These are phyloP conservation scores for Isoetes engelmannii DNA, from an alignment of 83 land plant genomes.

Conservation along the genomic window DNA sequence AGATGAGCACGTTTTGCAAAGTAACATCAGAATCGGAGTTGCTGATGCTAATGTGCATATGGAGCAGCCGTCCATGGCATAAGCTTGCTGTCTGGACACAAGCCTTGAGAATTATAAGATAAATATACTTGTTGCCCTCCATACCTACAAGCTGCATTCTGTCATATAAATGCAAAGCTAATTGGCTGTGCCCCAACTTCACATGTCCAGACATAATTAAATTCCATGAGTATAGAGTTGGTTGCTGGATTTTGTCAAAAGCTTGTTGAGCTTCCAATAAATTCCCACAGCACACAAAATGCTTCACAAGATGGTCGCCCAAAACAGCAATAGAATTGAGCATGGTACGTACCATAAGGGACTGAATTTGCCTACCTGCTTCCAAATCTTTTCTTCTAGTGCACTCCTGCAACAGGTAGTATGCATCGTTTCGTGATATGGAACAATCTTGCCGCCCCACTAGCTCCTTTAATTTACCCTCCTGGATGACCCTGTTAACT, in stretches of 20 bases:
- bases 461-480: background rate
- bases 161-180: background rate
- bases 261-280: too few relatives aligned
- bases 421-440: slow-evolving; percentile 2
- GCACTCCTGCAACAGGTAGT: slow-evolving; percentile 3
- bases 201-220: background rate
- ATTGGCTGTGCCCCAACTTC: background rate
- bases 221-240: too few relatives aligned
- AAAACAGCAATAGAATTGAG: background rate
- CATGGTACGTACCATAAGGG: background rate
- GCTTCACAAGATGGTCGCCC: background rate
- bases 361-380: background rate
- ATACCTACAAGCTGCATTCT: background rate
- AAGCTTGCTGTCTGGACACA: background rate
- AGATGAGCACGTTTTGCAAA: background rate
- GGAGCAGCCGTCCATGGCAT: background rate
- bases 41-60: background rate
- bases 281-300: too few relatives aligned
- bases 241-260: too few relatives aligned
- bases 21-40: slow-evolving; percentile 3
- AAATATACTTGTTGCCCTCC: background rate
- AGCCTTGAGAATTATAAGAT: background rate
- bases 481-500: too few relatives aligned
- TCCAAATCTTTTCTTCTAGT: slow-evolving; percentile 1
- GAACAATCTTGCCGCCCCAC: background rate